These are phyloP conservation scores for Wickerhamiella qilinensis DNA, from an alignment of 805 yeast genomes.

Conservation along the genomic window DNA sequence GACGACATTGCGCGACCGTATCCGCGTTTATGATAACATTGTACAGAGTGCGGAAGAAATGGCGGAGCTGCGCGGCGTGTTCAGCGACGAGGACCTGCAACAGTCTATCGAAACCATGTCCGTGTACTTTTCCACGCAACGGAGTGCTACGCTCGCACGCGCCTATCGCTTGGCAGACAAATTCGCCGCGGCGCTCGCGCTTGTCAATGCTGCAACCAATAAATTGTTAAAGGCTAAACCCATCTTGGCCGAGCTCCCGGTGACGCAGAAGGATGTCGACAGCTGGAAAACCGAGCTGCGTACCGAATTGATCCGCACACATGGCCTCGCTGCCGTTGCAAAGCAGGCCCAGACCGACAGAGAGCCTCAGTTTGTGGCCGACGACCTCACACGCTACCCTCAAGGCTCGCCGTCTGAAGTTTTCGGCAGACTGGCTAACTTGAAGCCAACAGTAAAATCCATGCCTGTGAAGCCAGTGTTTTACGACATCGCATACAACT, in stretches of 20 bases:
- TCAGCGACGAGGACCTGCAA: conserved; percentile 58
- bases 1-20: conserved; percentile 22
- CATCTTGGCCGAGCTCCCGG: conserved; percentile 10
- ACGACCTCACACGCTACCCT: conserved; percentile 30
- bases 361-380: conserved; percentile 24
- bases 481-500: conserved; percentile 81
- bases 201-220: conserved; percentile 11
- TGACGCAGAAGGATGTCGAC: conserved; percentile 4
- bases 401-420: conserved; percentile 15
- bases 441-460: conserved; percentile 32
- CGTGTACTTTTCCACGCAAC: conserved; percentile 30
- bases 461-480: conserved; percentile 74
- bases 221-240: conserved; percentile 11
- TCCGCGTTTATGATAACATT: conserved; percentile 36
- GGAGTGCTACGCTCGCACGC: conserved; percentile 29
- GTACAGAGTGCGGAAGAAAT: conserved; percentile 39
- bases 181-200: conserved; percentile 19
- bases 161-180: conserved; percentile 20
- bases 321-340: conserved; percentile 25
- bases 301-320: conserved; percentile 10
- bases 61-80: conserved; percentile 80
- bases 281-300: conserved; percentile 4
- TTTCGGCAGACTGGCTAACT: conserved; percentile 18
- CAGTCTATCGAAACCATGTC: conserved; percentile 36
- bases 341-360: conserved; percentile 7